phyloP scores from a whole-genome alignment of 805 yeast species.

The Saturnispora dispora region DNA sequence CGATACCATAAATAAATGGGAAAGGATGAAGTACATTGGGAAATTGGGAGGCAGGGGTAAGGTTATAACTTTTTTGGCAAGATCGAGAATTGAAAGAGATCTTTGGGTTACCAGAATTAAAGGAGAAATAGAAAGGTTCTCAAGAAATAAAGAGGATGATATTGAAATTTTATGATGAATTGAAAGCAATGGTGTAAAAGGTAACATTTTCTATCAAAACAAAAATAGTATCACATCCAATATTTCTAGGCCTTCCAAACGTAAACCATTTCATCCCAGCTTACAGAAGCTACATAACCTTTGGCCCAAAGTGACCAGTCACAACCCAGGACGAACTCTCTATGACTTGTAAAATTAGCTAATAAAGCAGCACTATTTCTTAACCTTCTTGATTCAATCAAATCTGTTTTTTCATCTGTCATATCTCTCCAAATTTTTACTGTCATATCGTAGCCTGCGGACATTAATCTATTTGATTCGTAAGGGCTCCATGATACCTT shows the following conservation, averaged over 20 bases:
- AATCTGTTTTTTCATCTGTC: constrained; percentile 48
- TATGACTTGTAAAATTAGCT: constrained; percentile 57
- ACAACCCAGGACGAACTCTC: constrained; percentile 85
- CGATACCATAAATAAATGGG: constrained; percentile 13
- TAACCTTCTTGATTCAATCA: constrained; percentile 36
- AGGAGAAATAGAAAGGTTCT: constrained; percentile 35
- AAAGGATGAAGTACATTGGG: constrained; percentile 36
- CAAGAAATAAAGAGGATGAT: constrained; percentile 9
- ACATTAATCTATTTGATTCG: constrained; percentile 54
- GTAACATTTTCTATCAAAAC: background rate
- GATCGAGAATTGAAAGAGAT: constrained; percentile 77
- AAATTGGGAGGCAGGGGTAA: constrained; percentile 60
- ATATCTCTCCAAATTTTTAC: constrained; percentile 77
- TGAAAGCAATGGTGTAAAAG: background rate
- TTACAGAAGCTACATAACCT: constrained; percentile 91
- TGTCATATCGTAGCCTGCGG: constrained; percentile 89
- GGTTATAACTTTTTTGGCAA: constrained; percentile 65
- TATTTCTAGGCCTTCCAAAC: constrained; percentile 60
- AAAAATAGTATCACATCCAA: background rate
- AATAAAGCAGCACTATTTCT: constrained; percentile 43
- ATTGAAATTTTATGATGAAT: constrained; percentile 6
- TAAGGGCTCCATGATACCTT: constrained; percentile 89
- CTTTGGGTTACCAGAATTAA: constrained; percentile 55
- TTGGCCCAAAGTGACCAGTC: constrained; percentile 97
- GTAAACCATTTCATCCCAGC: constrained; percentile 94